Percentiles rank a stretch among this genome's conserved stretches.
phyloP scores from a whole-genome alignment of 2,329 filamentous ascomycete genomes.

The Sporothrix brunneoviolacea region DNA sequence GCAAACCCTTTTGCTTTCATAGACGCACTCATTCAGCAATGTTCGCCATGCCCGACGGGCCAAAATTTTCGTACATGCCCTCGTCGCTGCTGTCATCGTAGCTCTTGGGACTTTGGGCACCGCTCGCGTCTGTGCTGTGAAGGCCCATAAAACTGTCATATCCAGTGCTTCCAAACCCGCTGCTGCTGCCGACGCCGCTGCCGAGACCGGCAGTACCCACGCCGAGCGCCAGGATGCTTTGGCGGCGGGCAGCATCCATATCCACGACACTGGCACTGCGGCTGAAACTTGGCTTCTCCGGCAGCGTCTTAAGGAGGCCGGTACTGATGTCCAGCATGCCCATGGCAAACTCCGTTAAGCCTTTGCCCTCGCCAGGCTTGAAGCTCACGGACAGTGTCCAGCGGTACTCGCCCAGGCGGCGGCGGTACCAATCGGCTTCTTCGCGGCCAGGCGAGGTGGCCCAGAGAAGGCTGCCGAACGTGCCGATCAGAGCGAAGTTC shows the following conservation, averaged over 20 bases:
- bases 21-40: conserved; percentile 17
- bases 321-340: conserved; percentile 69
- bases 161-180: conserved; percentile 16
- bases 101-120: conserved; percentile 45
- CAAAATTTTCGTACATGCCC: conserved; percentile 43
- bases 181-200: conserved; percentile 23
- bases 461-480: conserved; percentile 84
- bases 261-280: conserved; percentile 45
- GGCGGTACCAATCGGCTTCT: conserved; percentile 87
- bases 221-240: conserved; percentile 19
- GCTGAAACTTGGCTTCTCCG: conserved; percentile 63
- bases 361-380: conserved; percentile 55
- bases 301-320: conserved; percentile 60
- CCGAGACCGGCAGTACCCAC: conserved; percentile 10
- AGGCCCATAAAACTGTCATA: conserved; percentile 36
- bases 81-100: conserved; percentile 48
- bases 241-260: conserved; percentile 29
- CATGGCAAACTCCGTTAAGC: conserved; percentile 64
- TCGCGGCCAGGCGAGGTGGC: conserved; percentile 81
- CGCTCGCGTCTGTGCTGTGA: conserved; percentile 42
- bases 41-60: conserved; percentile 24
- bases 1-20: no score
- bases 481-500: conserved; percentile 92
- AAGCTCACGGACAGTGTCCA: conserved; percentile 89
- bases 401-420: conserved; percentile 78